phyloP scores from a whole-genome alignment of 495 filamentous ascomycete genomes.

The Cudoniella acicularis region DNA sequence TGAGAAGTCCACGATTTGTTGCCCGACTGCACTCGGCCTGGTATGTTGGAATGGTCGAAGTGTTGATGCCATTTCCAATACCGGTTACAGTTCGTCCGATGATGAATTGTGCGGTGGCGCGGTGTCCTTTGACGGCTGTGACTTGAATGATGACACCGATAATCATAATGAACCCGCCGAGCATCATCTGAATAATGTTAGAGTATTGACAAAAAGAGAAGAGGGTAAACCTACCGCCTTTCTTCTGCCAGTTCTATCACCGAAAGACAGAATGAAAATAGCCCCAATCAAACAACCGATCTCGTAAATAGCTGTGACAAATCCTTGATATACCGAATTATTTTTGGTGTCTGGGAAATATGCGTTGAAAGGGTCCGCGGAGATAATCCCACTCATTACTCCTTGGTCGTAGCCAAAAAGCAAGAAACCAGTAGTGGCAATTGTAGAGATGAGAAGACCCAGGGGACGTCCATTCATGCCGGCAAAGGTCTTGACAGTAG shows the following conservation, averaged over 20 bases:
- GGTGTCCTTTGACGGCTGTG: conserved; percentile 40
- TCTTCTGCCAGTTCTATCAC: conserved; percentile 66
- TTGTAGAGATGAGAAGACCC: conserved; percentile 57
- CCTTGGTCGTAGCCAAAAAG: conserved; percentile 60
- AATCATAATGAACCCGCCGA: conserved; percentile 69
- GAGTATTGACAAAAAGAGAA: conserved; percentile 11
- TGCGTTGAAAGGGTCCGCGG: conserved; percentile 63
- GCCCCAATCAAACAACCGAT: conserved; percentile 74
- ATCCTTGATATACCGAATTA: conserved; percentile 65
- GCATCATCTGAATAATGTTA: conserved; percentile 38
- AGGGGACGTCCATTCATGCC: conserved; percentile 64
- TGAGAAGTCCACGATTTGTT: conserved; percentile 73
- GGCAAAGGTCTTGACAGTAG: conserved; percentile 37
- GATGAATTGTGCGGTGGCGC: conserved; percentile 63
- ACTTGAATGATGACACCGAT: conserved; percentile 69
- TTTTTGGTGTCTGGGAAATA: conserved; percentile 63
- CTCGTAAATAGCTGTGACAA: conserved; percentile 82
- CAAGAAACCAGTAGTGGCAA: conserved; percentile 71
- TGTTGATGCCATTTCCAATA: conserved; percentile 75
- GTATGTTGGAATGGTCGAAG: conserved; percentile 74
- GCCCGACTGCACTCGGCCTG: conserved; percentile 75
- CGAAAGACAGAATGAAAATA: conserved; percentile 63
- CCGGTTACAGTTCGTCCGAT: conserved; percentile 72
- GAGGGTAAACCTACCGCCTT: conserved; percentile 33
- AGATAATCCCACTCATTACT: conserved; percentile 82